These are phyloP conservation scores for Coemansia reversa DNA, from an alignment of 192 early-diverging fungal genomes.

Conservation along the genomic window DNA sequence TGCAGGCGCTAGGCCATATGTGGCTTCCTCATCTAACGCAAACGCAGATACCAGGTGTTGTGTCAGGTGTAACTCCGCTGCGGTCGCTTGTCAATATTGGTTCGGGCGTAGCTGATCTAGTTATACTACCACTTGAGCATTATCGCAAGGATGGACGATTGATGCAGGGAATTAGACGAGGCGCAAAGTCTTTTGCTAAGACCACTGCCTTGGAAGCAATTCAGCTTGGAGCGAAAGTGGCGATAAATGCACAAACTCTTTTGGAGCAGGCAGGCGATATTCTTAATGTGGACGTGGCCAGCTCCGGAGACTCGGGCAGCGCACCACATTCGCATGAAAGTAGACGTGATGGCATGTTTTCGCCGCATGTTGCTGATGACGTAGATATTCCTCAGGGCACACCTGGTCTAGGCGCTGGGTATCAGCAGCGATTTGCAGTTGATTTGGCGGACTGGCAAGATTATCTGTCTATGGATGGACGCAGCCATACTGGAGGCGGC, in stretches of 20 bases:
- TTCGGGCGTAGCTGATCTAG: constrained; percentile 85
- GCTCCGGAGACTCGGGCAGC: constrained; percentile 30
- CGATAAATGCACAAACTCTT: constrained; percentile 85
- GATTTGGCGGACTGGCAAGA: constrained; percentile 53
- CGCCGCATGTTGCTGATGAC: constrained; percentile 7
- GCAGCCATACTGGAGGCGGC: constrained; percentile 6
- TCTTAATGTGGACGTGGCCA: constrained; percentile 55
- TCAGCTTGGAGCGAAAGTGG: constrained; percentile 80
- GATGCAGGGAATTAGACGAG: constrained; percentile 82
- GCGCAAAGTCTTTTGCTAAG: constrained; percentile 84
- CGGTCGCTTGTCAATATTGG: constrained; percentile 88
- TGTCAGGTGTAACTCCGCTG: constrained; percentile 86
- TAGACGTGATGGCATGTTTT: constrained; percentile 15
- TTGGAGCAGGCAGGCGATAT: constrained; percentile 88
- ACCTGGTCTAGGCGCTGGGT: background rate
- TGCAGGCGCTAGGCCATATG: constrained; percentile 62
- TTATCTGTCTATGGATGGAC: constrained; percentile 42
- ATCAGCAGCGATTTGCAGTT: constrained; percentile 14
- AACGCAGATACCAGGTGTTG: constrained; percentile 86
- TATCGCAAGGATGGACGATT: constrained; percentile 90
- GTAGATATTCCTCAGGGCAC: background rate
- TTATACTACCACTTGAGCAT: constrained; percentile 90
- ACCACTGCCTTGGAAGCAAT: constrained; percentile 91
- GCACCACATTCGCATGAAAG: constrained; percentile 36
- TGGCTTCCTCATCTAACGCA: constrained; percentile 94